Evolutionary conservation across 495 filamentous ascomycete species (phyloP), one percentile per base, ranked within the genome.

Genomic region (Penicillium odoratum): DNA sequence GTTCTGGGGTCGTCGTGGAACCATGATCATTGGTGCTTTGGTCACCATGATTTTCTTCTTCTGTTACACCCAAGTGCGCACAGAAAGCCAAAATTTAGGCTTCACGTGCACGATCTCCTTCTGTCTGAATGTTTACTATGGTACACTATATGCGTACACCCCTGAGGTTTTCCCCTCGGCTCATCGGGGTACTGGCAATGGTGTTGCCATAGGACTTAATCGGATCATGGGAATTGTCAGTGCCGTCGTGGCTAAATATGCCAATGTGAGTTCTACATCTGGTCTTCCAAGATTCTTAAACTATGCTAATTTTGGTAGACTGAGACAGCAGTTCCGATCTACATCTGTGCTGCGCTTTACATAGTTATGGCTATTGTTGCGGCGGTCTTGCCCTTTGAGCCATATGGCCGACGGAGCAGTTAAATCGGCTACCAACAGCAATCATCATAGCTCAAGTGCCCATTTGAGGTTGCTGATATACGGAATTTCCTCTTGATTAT

Each of bases 151-250:
- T 57, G 87, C 87, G 3, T 80, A 82, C 55, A 81, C 79, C 5
- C 79, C 78, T 4, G 79, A 83, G 62, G 65, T 74, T 13, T 63
- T 90, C 3, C 86, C 87, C 4, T 85, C 83, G 40, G 86, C 85
- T 4, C 87, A 90, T 67, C 76, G 87, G 15, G 86, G 85, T 3
- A 89, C 87, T 3, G 86, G 87, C 21, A 88, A 89, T 60, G 87
- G 87, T 10, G 78, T 91, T 48, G 81, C 84, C 5, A 87, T 90
- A 25, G 86, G 79, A 0, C 79, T 82, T 30, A 90, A 90, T 65
- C 80, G 88, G 15, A 69, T 90, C 59, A 89, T 89, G 86, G 87
- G 87, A 11, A 90, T 90, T 52, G 51, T 91, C 51, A 83, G 81
- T 21, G 87, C 87, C 3, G 74, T 91, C 29, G 80, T 91, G 21